Evolutionary conservation across 495 filamentous ascomycete genomes (phyloP), one percentile per base, ranked within the genome.

Genomic region (Daldinia loculata): DNA sequence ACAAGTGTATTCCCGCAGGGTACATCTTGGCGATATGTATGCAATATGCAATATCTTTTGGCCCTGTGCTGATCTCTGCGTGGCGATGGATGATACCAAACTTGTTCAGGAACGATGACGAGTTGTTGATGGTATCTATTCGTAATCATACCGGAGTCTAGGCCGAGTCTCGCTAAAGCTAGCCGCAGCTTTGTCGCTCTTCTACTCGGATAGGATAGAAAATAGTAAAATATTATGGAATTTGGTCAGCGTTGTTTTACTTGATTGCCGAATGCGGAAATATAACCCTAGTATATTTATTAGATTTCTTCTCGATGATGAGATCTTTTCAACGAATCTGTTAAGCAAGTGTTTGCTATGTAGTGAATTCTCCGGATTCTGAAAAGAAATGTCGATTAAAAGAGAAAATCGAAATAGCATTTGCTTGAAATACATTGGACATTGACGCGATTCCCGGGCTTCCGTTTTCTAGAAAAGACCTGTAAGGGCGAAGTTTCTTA

Each of bases 31-130:
- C 65, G 70, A 65, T 65, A 65, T 65, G 65, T 68, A 59, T 45
- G 48, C 38, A 48, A 27, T 36, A 72, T 52, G 22, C 38, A 61
- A 32, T 56, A 29, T 4, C 24, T 53, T 61, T 61, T 64, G 27
- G 61, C 56, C 65, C 65, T 69, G 22, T 34, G 64, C 60, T 61
- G 70, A 72, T 72, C 70, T 65, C 65, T 68, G 70, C 70, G 70
- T 69, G 51, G 65, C 36, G 65, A 61, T 62, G 70, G 65, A 66
- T 29, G 61, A 32, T 30, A 62, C 70, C 65, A 68, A 62, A 45
- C 65, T 66, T 17, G 12, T 72, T 61, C 56, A 51, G 65, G 61
- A 72, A 66, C 56, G 32, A 66, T 72, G 70, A 72, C 56, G 67
- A 32, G 61, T 45, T 19, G 41, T 61, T 73, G 70, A 73, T 69